Evolutionary conservation across 306 rosid genomes (phyloP).

Genomic region (Hippophae tibetana): DNA sequence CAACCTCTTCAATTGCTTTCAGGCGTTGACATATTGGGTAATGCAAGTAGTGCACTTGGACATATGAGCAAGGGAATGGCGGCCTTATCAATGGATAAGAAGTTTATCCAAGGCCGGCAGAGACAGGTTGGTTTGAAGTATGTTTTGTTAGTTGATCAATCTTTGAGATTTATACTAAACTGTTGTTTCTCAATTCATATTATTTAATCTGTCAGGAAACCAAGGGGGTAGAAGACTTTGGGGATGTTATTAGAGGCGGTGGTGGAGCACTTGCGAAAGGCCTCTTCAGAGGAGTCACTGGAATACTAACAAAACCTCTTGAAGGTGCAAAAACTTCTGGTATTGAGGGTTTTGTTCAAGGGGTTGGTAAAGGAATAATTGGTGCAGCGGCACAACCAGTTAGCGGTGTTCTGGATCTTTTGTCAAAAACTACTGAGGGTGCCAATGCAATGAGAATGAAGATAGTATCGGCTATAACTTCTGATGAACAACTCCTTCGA

Average conservation of each 20-base stretch:
- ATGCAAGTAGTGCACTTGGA: constrained; percentile 99
- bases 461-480: constrained; percentile 88
- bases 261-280: constrained; percentile 99
- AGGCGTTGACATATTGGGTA: constrained; percentile 96
- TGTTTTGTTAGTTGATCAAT: not conserved
- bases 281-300: constrained; percentile 94
- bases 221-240: constrained; percentile 91
- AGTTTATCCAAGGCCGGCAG: constrained; percentile 92
- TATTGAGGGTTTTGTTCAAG: constrained; percentile 99
- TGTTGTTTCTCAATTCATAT: not conserved
- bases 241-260: constrained; percentile 93
- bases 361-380: constrained; percentile 95
- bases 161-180: too few relatives aligned
- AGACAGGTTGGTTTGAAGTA: constrained; percentile 55
- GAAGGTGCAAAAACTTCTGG: constrained; percentile 98
- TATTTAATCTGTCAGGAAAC: constrained; percentile 48
- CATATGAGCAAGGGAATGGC: constrained; percentile 99
- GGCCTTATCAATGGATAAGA: constrained; percentile 94
- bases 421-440: constrained; percentile 96
- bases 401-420: constrained; percentile 94
- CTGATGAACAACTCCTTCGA: constrained; percentile 95
- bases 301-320: constrained; percentile 92
- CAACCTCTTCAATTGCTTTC: constrained; percentile 95
- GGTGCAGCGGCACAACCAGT: constrained; percentile 99
- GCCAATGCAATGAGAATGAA: constrained; percentile 99